Percentiles rank a stretch among this genome's conserved stretches.
phyloP scores from a whole-genome alignment of 371 early-diverging fungal genomes.

The Smittium mucronatum region DNA sequence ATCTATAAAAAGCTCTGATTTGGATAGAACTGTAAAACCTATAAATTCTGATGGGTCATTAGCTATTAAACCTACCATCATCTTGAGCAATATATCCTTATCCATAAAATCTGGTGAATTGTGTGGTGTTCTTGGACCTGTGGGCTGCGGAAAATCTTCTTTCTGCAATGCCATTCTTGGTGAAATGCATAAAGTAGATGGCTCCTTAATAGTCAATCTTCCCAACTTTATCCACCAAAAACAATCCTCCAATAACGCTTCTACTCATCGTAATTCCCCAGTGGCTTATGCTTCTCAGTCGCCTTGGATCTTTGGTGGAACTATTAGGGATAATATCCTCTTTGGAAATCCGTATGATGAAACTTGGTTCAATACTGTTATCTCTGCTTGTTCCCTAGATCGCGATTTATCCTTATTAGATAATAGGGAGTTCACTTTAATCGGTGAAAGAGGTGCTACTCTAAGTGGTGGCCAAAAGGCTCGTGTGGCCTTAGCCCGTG shows the following conservation, averaged over 20 bases:
- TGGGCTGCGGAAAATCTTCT: constrained; percentile 12
- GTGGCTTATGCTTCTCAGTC: constrained; percentile 31
- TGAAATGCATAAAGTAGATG: constrained; percentile 6
- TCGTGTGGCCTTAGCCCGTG: constrained; percentile 38
- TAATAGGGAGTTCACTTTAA: constrained; percentile 45
- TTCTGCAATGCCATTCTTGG: constrained; percentile 8
- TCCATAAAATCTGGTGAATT: constrained; percentile 5
- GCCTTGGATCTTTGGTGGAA: constrained; percentile 45
- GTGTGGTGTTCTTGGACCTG: constrained; percentile 7
- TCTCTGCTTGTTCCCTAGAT: constrained; percentile 37
- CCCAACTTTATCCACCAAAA: constrained; percentile 18
- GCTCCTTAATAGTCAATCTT: constrained; percentile 21
- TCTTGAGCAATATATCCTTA: neutral
- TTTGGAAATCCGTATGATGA: constrained; percentile 38
- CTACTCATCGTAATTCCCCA: neutral
- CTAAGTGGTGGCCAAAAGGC: constrained; percentile 42
- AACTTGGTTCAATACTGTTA: constrained; percentile 28
- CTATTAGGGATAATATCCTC: constrained; percentile 43
- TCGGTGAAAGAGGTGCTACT: constrained; percentile 40
- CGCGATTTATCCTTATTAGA: constrained; percentile 44
- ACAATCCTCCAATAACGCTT: neutral
- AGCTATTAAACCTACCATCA: neutral
- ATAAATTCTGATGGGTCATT: neutral
- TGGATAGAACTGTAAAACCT: neutral
- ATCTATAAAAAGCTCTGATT: neutral